These are phyloP conservation scores for Beauveria bassiana DNA, from an alignment of 2,329 filamentous ascomycete species.

Conservation along the genomic window DNA sequence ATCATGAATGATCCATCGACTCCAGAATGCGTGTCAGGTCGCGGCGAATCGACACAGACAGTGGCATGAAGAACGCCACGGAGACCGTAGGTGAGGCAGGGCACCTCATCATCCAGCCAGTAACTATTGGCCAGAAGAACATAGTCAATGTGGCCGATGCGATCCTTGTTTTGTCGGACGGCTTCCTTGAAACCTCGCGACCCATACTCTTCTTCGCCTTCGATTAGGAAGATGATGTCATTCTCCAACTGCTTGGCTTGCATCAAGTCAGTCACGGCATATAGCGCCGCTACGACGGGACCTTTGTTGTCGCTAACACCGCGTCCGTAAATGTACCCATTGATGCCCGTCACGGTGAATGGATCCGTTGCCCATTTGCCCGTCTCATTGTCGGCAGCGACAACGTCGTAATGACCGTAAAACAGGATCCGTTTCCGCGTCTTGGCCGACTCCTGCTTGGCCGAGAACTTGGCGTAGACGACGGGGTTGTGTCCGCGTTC, in stretches of 20 bases:
- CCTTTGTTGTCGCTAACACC: conserved; percentile 99
- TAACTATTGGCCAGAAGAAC: conserved; percentile 96
- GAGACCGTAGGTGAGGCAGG: conserved; percentile 89
- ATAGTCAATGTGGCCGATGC: conserved; percentile 88
- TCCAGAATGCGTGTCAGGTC: conserved; percentile 87
- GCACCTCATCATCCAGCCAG: conserved; percentile 94
- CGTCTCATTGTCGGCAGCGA: conserved; percentile 75
- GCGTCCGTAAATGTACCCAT: conserved; percentile 89
- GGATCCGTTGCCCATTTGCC: conserved; percentile 83
- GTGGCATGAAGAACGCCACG: conserved; percentile 92
- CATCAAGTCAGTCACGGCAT: conserved; percentile 82
- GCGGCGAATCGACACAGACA: conserved; percentile 74
- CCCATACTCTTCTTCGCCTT: conserved; percentile 93
- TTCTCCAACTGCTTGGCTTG: conserved; percentile 77
- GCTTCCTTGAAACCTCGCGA: conserved; percentile 85
- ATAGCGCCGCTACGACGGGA: conserved; percentile 86
- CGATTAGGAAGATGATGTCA: conserved; percentile 88
- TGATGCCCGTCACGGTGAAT: conserved; percentile 79
- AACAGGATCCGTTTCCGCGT: conserved; percentile 83
- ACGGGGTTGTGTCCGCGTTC: conserved; percentile 77
- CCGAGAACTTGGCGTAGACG: conserved; percentile 83
- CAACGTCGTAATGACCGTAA: conserved; percentile 97
- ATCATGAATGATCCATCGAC: conserved; percentile 91
- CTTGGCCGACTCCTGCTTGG: conserved; percentile 57
- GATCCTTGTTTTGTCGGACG: conserved; percentile 68